Percentiles rank a stretch among this genome's conserved stretches.
Evolutionary conservation across 2,329 filamentous ascomycete species (phyloP).

Genomic region (Chaetomiaceae sp.): DNA sequence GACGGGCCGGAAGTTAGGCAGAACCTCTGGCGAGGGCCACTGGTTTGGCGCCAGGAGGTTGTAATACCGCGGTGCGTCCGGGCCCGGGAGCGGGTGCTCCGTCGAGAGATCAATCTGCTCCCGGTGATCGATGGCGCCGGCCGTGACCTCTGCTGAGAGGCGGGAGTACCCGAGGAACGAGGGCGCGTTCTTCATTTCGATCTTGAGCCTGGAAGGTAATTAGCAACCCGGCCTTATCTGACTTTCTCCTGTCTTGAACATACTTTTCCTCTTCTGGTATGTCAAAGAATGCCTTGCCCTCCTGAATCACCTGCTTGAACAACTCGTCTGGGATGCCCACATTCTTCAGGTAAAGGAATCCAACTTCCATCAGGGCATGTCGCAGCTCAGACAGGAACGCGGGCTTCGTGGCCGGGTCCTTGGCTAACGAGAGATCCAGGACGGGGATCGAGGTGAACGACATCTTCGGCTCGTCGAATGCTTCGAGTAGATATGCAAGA

Average conservation of each 20-base stretch:
- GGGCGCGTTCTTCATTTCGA: conserved; percentile 69
- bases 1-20: conserved; percentile 64
- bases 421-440: conserved; percentile 67
- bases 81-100: conserved; percentile 61
- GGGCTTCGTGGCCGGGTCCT: conserved; percentile 62
- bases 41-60: conserved; percentile 75
- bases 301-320: conserved; percentile 59
- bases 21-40: conserved; percentile 62
- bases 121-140: conserved; percentile 69
- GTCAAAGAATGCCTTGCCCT: conserved; percentile 72
- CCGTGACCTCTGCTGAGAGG: conserved; percentile 66
- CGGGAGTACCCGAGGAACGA: conserved; percentile 68
- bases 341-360: conserved; percentile 81
- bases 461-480: conserved; percentile 37
- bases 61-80: conserved; percentile 63
- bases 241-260: not conserved
- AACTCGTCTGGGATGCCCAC: conserved; percentile 65
- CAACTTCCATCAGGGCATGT: conserved; percentile 76
- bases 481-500: not conserved
- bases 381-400: conserved; percentile 67
- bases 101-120: conserved; percentile 87
- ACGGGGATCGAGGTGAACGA: conserved; percentile 74
- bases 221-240: not conserved
- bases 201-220: conserved; percentile 45
- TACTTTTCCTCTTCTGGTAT: conserved; percentile 72